Base-by-base conservation (phyloP, 257 asterid species). In the Gentiana straminea region DNA sequence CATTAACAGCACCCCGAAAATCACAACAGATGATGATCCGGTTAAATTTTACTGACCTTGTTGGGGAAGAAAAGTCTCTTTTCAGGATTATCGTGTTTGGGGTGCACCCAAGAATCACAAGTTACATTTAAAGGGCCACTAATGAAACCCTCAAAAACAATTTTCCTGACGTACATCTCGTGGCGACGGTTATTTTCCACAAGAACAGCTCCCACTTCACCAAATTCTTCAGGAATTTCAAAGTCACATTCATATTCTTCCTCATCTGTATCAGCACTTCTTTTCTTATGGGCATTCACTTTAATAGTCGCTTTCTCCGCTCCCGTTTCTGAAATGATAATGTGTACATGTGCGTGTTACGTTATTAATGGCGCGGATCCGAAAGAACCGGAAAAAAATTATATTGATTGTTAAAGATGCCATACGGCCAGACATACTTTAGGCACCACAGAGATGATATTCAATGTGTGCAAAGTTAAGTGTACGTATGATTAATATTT, bases 61-160 rank as follows among this genome's bases (percentile, higher is more conserved):
- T 72, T 74, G 0, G 70, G 15, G 73, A 89, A 89, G 53, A 89
- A 81, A 11, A 83, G 38, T 44, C 94, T 78, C 46, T 72, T 65
- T 1, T 54, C 61, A 0, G 70, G 63, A 52, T 70, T 61, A 2
- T 77, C 77, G 54, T 2, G 63, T 41, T 75, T 79, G 44, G 97
- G 15, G 50, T 82, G 84, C 49, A 83, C 60, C 97, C 97, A 89
- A 0, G 97, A 79, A 2, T 86, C 50, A 57, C 87, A 79, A 0
- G 68, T n/a, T 4, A 84, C 55, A 0, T 49, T 35, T 15, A 80
- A 11, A 0, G 78, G 5, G 3, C 76, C 81, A 3, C 3, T 4
- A 24, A 57, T 1, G 0, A 69, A 34, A 1, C 94, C 94, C 7
- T 74, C 69, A 3, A 86, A 13, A 3, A 57, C 73, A 2, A 89